Base-by-base conservation (phyloP, 768 basidiomycete genomes). In the Agaricus sinodeliciosus region DNA sequence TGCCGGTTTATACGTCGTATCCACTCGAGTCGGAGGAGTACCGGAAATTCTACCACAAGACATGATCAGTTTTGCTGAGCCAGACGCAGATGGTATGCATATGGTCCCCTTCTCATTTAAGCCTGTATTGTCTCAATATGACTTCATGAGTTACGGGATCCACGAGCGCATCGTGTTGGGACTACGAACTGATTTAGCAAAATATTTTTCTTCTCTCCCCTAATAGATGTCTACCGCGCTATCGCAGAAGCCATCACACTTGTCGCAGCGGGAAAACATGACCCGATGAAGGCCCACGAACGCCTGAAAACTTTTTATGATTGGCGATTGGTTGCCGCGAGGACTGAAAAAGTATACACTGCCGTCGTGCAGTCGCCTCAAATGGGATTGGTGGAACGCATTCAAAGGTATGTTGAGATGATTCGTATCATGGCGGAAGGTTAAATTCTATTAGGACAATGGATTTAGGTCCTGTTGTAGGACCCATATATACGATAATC, bases 1-100 rank as follows among this genome's bases (percentile, higher is more conserved):
- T 58, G 84, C 92, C 0, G 96, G 96, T 1, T 75, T 98, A 13
- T 95, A 95, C 63, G 87, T 97, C 45, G 95, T 98, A 44, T 86
- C 87, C 36, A 98, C 96, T 0, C 81, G 85, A 40, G 95, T 98
- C 0, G 96, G 96, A 0, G 96, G 96, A 0, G 90, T 97, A 0
- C 93, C 95, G 0, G 96, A 99, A 66, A 88, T 97, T 51, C 71
- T 99, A 11, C 96, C 96, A 0, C 72, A 83, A 54, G 91, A 95
- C 59, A 90, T 97, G 89, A 93, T 98, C 55, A 91, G 89, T 45
- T 96, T 98, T 62, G 92, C 94, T 0, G 81, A 84, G 53, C 94
- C 96, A 0, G 90, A 97, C 37, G 93, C 91, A 67, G 93, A 96
- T 59, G 95, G 95, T 94, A 48, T 34, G 80, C 68, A 1, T 11